Percentiles rank a stretch among this genome's conserved stretches.
Conservation (phyloP, 257 asterid species). For the Nicotiana undulata region DNA sequence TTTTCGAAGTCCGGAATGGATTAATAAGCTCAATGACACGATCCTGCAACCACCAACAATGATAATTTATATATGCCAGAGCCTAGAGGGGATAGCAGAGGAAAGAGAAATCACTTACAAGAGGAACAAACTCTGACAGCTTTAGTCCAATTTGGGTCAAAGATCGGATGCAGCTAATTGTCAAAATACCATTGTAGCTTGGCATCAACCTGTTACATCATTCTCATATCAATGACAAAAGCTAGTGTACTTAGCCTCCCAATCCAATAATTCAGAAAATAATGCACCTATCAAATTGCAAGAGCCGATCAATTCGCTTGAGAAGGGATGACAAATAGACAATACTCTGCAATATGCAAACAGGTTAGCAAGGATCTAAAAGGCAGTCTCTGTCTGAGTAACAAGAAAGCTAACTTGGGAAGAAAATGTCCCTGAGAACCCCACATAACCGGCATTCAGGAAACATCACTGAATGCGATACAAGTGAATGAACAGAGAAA, state of each 20-base stretch:
- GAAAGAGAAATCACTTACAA: constrained; percentile 45
- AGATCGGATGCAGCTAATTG: constrained; percentile 73
- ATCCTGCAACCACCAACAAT: constrained; percentile 51
- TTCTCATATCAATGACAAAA: constrained; percentile 1
- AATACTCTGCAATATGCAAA: constrained; percentile 58
- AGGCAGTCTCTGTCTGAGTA: not conserved
- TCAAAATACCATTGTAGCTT: constrained; percentile 89
- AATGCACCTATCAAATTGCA: constrained; percentile 87
- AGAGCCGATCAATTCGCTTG: constrained; percentile 89
- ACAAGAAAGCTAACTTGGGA: not conserved
- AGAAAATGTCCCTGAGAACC: not conserved
- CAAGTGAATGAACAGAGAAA: not conserved
- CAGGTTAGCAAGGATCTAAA: constrained; percentile 11
- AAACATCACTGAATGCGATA: not conserved
- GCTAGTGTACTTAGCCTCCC: not conserved
- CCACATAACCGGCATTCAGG: not conserved
- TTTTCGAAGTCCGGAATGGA: constrained; percentile 52
- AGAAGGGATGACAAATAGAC: constrained; percentile 71
- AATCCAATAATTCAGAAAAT: constrained; percentile 9
- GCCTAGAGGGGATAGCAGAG: not conserved
- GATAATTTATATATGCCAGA: not conserved
- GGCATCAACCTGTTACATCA: constrained; percentile 77
- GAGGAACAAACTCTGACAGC: constrained; percentile 77
- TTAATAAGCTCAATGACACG: constrained; percentile 54
- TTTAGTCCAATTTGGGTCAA: constrained; percentile 80